These are phyloP conservation scores for Alnus rubra DNA, from an alignment of 306 rosid genomes.

Conservation along the genomic window DNA sequence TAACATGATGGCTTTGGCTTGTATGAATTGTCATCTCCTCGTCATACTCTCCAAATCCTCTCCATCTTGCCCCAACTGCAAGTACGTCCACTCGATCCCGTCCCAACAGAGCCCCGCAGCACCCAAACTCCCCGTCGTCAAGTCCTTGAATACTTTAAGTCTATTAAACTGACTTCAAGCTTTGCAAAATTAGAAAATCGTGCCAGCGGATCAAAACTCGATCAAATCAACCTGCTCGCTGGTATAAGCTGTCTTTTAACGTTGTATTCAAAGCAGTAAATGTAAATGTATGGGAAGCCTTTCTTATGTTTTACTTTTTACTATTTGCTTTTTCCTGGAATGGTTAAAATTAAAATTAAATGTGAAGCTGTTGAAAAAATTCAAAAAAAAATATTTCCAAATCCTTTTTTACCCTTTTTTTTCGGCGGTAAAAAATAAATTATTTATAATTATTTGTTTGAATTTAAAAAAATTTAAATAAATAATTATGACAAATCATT, in stretches of 20 bases:
- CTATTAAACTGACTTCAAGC: slow-evolving; percentile 15
- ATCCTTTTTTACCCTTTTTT: no score
- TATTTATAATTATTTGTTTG: no score
- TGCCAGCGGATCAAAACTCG: no score
- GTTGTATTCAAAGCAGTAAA: neutral
- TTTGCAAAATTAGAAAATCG: neutral
- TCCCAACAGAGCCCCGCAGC: neutral
- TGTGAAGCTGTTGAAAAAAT: no score
- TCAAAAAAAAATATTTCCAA: no score
- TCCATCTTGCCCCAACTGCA: slow-evolving; percentile 55
- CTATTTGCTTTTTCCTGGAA: no score
- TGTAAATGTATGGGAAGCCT: slow-evolving; percentile 1
- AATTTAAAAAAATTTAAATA: no score
- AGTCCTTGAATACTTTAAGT: slow-evolving; percentile 16
- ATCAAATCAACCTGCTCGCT: no score
- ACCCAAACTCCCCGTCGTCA: neutral
- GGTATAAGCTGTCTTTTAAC: neutral
- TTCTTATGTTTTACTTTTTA: neutral
- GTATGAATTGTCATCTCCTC: slow-evolving; percentile 52
- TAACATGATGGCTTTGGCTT: slow-evolving; percentile 52
- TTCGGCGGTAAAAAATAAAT: no score
- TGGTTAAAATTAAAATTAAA: no score
- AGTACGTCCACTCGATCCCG: slow-evolving; percentile 43
- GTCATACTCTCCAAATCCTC: slow-evolving; percentile 47
- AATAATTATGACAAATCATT: no score